Evolutionary conservation across 495 filamentous ascomycete genomes (phyloP), one percentile per base, ranked within the genome.

Genomic region (Neurospora tetraspora): DNA sequence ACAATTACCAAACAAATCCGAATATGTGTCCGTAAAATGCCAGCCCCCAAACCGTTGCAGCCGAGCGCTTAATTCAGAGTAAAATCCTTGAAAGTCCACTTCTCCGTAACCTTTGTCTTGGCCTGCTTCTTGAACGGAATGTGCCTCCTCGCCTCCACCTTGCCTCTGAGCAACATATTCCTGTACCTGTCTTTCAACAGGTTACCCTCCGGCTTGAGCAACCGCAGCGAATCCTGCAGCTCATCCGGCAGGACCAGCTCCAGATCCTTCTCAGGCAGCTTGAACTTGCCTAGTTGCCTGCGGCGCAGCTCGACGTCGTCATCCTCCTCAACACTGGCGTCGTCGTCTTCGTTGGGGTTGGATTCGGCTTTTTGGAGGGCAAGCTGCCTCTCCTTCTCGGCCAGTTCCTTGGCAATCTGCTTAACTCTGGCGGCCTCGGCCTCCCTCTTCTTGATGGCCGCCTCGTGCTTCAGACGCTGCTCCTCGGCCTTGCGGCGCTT

Each of bases 71-170:
- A 42, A 18, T 4, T 4, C 39, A 42, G 39, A 42, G 1, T 74
- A 39, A 97, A 98, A 81, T 99, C 96, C 85, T 98, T 98, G 80
- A 95, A 92, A 70, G 90, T 86, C 96, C 96, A 99, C 83, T 97
- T 98, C 88, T 97, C 96, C 18, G 93, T 97, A 34, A 89, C 78
- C 80, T 89, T 91, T 77, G 83, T 89, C 86, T 89, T 92, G 73
- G 88, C 85, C 83, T 94, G 92, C 86, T 92, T 95, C 73, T 85
- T 85, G 83, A 94, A 93, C 45, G 89, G 85, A 71, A 96, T 86
- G 11, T 90, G 89, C 80, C 89, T 91, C 76, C 96, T 85, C 27
- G 88, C 86, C 84, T 99, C 96, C 70, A 98, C 81, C 82, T 96
- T 97, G 69, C 96, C 96, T 73, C 93, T 86, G 37, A 98, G 88